A percentile compares a stretch with the other conserved stretches of the same genome.
Conservation (phyloP, 805 yeast genomes). For the Starmerella bombi region DNA sequence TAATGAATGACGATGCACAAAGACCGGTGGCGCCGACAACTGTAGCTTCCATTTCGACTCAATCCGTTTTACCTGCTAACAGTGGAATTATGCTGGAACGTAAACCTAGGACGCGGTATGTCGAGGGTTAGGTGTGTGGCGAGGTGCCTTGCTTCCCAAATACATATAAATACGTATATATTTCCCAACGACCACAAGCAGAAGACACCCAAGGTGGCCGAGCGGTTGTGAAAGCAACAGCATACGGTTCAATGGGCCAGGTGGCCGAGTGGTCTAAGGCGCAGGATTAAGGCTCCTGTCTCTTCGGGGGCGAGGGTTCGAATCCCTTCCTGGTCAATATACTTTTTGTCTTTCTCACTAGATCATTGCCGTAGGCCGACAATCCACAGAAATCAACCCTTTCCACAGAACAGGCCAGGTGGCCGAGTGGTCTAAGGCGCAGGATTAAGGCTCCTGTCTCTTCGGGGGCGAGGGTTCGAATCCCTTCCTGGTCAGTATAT, state of each 20-base stretch:
- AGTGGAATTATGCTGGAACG: too few relatives aligned
- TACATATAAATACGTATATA: too few relatives aligned
- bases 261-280: slow-evolving; percentile 28
- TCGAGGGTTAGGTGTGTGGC: background rate
- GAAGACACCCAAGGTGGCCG: too few relatives aligned
- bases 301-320: slow-evolving; percentile 28
- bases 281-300: slow-evolving; percentile 27
- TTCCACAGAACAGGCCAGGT: slow-evolving; percentile 20
- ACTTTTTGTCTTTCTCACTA: slow-evolving; percentile 12
- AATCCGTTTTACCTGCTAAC: background rate
- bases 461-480: slow-evolving; percentile 27
- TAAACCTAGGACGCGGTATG: too few relatives aligned
- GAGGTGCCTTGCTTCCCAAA: background rate
- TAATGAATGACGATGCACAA: slow-evolving; percentile 49
- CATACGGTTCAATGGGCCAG: slow-evolving; percentile 20
- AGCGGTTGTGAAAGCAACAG: background rate
- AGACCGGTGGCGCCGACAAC: slow-evolving; percentile 66
- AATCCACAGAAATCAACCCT: background rate
- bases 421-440: slow-evolving; percentile 28
- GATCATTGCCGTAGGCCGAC: too few relatives aligned
- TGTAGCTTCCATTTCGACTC: slow-evolving; percentile 3
- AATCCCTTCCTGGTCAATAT: slow-evolving; percentile 26
- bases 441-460: slow-evolving; percentile 27
- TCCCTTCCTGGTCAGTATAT: slow-evolving; percentile 25
- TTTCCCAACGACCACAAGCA: too few relatives aligned